These are phyloP conservation scores for Quercus rubra DNA, from an alignment of 306 rosid species.

Conservation along the genomic window DNA sequence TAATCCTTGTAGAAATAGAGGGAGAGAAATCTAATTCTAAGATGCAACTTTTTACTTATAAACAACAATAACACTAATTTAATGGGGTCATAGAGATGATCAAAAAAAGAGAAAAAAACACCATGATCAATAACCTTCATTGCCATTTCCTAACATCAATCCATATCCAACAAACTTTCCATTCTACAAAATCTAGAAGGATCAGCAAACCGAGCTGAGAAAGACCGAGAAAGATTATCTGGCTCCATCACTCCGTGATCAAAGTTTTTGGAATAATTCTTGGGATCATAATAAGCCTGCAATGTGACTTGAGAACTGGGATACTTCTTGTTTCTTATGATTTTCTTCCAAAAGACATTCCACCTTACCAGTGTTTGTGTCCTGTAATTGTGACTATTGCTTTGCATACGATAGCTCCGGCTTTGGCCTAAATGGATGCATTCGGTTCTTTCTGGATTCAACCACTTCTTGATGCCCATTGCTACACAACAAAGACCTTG, in stretches of 20 bases:
- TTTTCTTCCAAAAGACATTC: constrained; percentile 52
- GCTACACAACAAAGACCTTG: neutral
- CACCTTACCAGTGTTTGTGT: constrained; percentile 27
- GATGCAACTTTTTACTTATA: no score
- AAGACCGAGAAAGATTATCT: constrained; percentile 51
- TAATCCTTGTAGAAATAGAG: neutral
- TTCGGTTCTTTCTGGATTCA: constrained; percentile 26
- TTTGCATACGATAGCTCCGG: constrained; percentile 26
- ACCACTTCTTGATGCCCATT: constrained; percentile 56
- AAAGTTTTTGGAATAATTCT: constrained; percentile 53
- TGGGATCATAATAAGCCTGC: constrained; percentile 39
- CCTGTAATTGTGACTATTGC: constrained; percentile 8
- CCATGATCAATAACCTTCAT: neutral
- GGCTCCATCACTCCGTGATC: constrained; percentile 62
- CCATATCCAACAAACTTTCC: constrained; percentile 27
- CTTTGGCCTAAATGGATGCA: constrained; percentile 47
- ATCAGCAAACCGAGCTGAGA: constrained; percentile 67
- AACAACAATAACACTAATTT: neutral
- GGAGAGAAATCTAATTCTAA: neutral
- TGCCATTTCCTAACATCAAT: neutral
- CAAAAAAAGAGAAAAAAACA: neutral
- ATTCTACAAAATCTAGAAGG: constrained; percentile 49
- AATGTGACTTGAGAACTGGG: constrained; percentile 20
- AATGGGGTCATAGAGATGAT: constrained; percentile 5
- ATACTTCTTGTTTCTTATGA: constrained; percentile 39